Evolutionary conservation across 1,284 basidiomycete genomes (phyloP).

Genomic region (Rhodotorula sp.): DNA sequence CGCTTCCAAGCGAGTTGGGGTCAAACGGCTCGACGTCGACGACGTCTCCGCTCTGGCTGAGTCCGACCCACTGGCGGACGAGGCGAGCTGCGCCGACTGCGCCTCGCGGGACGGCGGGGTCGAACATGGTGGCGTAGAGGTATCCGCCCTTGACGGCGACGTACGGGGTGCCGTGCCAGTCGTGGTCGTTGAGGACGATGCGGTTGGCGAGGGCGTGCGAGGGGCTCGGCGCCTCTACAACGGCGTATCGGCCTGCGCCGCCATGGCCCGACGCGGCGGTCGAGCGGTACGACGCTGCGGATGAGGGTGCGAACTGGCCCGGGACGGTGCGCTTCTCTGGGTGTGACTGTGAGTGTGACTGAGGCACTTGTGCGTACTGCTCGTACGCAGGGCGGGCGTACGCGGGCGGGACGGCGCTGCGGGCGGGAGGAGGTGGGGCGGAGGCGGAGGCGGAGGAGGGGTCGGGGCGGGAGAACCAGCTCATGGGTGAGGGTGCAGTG

Average conservation of each 20-base stretch:
- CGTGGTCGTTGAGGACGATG: slow-evolving; percentile 71
- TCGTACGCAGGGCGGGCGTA: background rate
- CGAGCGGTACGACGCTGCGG: too few species aligned
- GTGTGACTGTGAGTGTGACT: background rate
- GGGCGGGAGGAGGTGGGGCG: background rate
- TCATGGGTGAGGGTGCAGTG: background rate
- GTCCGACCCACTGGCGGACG: slow-evolving; percentile 72
- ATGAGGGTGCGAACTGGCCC: slow-evolving; percentile 12
- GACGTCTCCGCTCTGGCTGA: slow-evolving; percentile 73
- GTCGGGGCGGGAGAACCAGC: slow-evolving; percentile 15
- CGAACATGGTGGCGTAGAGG: slow-evolving; percentile 40
- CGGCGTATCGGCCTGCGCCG: slow-evolving; percentile 47
- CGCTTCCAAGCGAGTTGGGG: slow-evolving; percentile 23
- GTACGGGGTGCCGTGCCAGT: slow-evolving; percentile 58
- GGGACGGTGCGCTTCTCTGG: background rate
- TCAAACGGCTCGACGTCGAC: slow-evolving; percentile 69
- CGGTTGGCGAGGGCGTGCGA: slow-evolving; percentile 76
- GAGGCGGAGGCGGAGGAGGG: background rate
- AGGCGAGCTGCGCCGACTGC: slow-evolving; percentile 59
- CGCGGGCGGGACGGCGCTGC: background rate
- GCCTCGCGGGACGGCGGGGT: slow-evolving; percentile 45
- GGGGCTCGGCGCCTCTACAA: slow-evolving; percentile 54
- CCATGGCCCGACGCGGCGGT: slow-evolving; percentile 46
- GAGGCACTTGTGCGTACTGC: background rate
- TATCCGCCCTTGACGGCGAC: slow-evolving; percentile 43